Percentiles rank a stretch among this genome's conserved stretches.
Conservation (phyloP, 441 rosid species). For the Eutrema salsugineum region DNA sequence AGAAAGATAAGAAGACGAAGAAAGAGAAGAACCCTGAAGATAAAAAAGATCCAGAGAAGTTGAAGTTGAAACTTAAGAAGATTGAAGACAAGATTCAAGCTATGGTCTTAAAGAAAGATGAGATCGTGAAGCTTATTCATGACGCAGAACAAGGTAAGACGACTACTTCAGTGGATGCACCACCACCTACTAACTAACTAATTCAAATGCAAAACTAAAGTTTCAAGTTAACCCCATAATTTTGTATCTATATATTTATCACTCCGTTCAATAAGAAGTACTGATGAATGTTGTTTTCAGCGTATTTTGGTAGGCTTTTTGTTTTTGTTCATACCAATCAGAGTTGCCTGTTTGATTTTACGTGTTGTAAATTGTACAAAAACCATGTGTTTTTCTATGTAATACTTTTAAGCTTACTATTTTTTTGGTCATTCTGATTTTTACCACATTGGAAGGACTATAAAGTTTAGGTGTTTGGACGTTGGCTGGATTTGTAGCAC, state of each 20-base stretch:
- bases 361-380: conserved; percentile 12
- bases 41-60: conserved; percentile 54
- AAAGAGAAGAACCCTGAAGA: conserved; percentile 71
- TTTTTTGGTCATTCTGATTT: background rate
- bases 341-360: background rate
- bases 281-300: conserved; percentile 3
- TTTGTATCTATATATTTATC: background rate
- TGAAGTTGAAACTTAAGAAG: conserved; percentile 59
- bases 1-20: conserved; percentile 45
- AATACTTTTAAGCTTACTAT: background rate
- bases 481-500: background rate
- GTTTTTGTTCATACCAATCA: background rate
- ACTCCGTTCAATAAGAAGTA: background rate
- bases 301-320: background rate
- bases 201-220: background rate
- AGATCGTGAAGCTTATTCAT: conserved; percentile 44
- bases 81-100: conserved; percentile 63
- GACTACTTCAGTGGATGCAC: conserved; percentile 9
- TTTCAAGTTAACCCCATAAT: background rate
- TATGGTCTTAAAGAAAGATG: conserved; percentile 49
- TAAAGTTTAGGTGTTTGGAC: background rate
- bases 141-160: conserved; percentile 33
- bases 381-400: background rate
- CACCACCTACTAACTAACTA: conserved; percentile 23
- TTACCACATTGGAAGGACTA: background rate